Evolutionary conservation across 1,284 basidiomycete species (phyloP).

Genomic region (Ceraceosorus guamensis): DNA sequence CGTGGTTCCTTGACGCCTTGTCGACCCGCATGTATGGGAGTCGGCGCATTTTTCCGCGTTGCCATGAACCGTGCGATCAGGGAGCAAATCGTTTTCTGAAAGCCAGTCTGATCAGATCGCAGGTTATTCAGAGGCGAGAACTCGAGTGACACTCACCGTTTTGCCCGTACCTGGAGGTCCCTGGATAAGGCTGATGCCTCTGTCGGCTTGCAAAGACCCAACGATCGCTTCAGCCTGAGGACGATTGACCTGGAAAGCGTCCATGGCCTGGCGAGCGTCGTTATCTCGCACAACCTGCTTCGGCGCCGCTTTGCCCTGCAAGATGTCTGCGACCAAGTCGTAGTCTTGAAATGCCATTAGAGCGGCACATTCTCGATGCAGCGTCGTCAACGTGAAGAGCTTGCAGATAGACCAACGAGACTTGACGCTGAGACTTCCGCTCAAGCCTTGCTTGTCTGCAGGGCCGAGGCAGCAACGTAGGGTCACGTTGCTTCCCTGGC

Average conservation of each 20-base stretch:
- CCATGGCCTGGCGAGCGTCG: conserved; percentile 53
- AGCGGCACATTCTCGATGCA: conserved; percentile 85
- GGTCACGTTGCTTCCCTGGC: conserved; percentile 49
- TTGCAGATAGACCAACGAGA: conserved; percentile 70
- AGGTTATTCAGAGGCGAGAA: too few species aligned
- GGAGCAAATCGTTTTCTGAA: conserved; percentile 91
- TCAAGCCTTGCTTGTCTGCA: conserved; percentile 46
- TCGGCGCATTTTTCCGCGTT: conserved; percentile 24
- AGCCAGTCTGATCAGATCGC: too few species aligned
- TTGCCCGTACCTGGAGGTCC: conserved; percentile 98
- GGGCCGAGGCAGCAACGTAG: conserved; percentile 51
- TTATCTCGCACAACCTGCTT: conserved; percentile 47
- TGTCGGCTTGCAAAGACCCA: conserved; percentile 56
- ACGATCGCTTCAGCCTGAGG: conserved; percentile 88
- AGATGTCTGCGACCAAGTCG: conserved; percentile 65
- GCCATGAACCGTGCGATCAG: conserved; percentile 78
- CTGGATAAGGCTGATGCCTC: conserved; percentile 88
- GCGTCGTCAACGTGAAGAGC: conserved; percentile 80
- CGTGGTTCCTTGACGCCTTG: not conserved
- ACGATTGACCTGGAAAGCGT: conserved; percentile 71
- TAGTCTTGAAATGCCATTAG: conserved; percentile 75
- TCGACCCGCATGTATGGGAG: conserved; percentile 16
- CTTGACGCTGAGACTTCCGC: conserved; percentile 53
- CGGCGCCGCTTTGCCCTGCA: conserved; percentile 59
- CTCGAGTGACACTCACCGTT: too few species aligned